Base-by-base conservation (phyloP, 805 yeast genomes). In the Phaffomyces opuntiae region DNA sequence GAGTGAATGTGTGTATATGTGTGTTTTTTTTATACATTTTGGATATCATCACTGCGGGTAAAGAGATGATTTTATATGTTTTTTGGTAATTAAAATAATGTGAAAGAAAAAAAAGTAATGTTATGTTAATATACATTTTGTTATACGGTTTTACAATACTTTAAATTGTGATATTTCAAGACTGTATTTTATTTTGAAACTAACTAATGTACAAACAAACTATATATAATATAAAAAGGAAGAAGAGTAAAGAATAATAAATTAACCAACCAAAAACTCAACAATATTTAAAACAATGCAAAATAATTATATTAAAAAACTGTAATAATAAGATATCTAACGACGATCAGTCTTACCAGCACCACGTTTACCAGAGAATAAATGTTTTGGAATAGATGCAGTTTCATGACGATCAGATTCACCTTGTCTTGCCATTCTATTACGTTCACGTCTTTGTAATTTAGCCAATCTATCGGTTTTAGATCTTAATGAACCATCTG, bases 291-390 rank as follows among this genome's bases (percentile, higher is more conserved):
- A 36, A 45, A 41, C 13, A 42, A 45, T 45, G 48, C 42, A 45
- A 47, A 39, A 25, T 29, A 25, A 40, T 35, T 24, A 21, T 12
- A 19, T 9, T 12, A 29, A 29, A 12, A 40, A 25, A 35, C 7
- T 36, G 33, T 34, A 26, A 26, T 32, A 34, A 32, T 37, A 14
- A 36, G 27, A 25, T 24, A 27, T 32, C 25, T 74, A 87, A 75
- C 98, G 91, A 70, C 86, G 78, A 67, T 88, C 96, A 53, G 88
- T 82, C 67, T 83, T 84, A 67, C 97, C 97, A 60, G 80, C 81
- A 74, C 97, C 95, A 72, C 99, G 82, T 78, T 93, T 93, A 71
- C 99, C 99, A 59, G 88, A 72, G 74, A 84, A 86, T 77, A 93
- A 75, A 71, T 93, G 99, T 74, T 90, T 91, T 53, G 97, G 96